These are phyloP conservation scores for Sistotremastrum suecicum DNA, from an alignment of 768 basidiomycete genomes.

Conservation along the genomic window DNA sequence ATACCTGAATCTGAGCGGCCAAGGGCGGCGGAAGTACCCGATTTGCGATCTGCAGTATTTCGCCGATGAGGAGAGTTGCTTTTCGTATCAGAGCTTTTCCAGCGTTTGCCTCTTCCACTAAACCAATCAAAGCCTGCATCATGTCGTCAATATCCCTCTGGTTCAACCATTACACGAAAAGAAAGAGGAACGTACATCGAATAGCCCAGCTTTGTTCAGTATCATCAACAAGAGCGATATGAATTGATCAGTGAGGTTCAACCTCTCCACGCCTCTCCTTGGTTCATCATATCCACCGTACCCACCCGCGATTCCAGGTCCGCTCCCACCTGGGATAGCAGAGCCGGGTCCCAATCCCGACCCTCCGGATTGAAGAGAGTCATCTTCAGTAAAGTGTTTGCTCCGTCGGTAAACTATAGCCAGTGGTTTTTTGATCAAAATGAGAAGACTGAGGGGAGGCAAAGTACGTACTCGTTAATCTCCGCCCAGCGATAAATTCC, in stretches of 20 bases:
- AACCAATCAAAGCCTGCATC: conserved; percentile 61
- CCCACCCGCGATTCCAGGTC: too few relatives aligned
- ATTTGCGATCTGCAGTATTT: conserved; percentile 80
- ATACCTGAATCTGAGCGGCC: conserved; percentile 77
- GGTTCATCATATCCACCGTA: too few relatives aligned
- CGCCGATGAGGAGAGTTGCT: conserved; percentile 83
- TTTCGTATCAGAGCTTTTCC: conserved; percentile 72
- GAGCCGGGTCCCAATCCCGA: too few relatives aligned
- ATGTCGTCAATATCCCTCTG: not conserved
- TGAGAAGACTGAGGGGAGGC: too few relatives aligned
- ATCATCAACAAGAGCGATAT: conserved; percentile 73
- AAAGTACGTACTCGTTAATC: conserved; percentile 64
- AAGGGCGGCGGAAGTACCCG: conserved; percentile 67
- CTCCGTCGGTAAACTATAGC: conserved; percentile 6
- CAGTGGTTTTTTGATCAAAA: too few relatives aligned
- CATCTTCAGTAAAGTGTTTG: not conserved
- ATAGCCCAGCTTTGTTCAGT: conserved; percentile 73
- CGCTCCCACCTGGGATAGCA: too few relatives aligned
- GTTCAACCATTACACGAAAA: not conserved
- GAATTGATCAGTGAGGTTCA: conserved; percentile 88
- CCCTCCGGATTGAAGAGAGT: not conserved
- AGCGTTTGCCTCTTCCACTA: conserved; percentile 70
- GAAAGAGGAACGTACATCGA: conserved; percentile 46
- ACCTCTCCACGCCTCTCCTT: conserved; percentile 28
- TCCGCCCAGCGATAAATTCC: conserved; percentile 78